A percentile compares a stretch with the other conserved stretches of the same genome.
Conservation (phyloP, 1,284 basidiomycete genomes). For the Ceratobasidium sp. region DNA sequence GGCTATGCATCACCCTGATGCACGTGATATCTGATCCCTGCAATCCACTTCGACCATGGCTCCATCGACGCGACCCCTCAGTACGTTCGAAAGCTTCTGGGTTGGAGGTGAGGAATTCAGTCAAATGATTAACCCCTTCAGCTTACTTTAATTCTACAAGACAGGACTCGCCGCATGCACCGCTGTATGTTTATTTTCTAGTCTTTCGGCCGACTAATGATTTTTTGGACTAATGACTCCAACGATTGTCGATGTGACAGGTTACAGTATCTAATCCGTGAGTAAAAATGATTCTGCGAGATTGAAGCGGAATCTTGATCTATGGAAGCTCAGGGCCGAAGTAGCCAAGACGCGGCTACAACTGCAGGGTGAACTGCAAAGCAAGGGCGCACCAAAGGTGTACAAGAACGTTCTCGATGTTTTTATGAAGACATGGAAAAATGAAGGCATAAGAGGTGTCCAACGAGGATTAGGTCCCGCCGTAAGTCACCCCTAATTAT, state of each 20-base stretch:
- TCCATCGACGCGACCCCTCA: slow-evolving; percentile 59
- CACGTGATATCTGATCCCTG: no score
- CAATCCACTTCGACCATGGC: slow-evolving; percentile 11
- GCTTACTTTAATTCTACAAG: neutral
- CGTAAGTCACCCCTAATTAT: slow-evolving; percentile 77
- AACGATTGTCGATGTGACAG: slow-evolving; percentile 58
- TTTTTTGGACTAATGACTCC: neutral
- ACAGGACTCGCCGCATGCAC: slow-evolving; percentile 81
- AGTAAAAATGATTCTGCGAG: neutral
- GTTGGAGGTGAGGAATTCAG: slow-evolving; percentile 72
- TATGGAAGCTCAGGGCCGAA: slow-evolving; percentile 67
- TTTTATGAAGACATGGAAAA: slow-evolving; percentile 87
- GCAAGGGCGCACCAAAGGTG: slow-evolving; percentile 78
- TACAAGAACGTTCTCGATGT: slow-evolving; percentile 93
- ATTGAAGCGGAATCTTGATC: neutral
- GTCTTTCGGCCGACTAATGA: slow-evolving; percentile 5
- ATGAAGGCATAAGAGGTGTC: slow-evolving; percentile 91
- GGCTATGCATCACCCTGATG: no score
- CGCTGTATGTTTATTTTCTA: slow-evolving; percentile 69
- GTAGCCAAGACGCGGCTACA: slow-evolving; percentile 96
- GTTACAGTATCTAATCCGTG: slow-evolving; percentile 83
- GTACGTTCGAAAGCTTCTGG: slow-evolving; percentile 82
- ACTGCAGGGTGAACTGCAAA: slow-evolving; percentile 92
- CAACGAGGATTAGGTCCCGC: slow-evolving; percentile 93
- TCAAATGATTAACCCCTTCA: neutral